These are phyloP conservation scores for Cordyceps cicadae DNA, from an alignment of 2,329 filamentous ascomycete genomes.

Conservation along the genomic window DNA sequence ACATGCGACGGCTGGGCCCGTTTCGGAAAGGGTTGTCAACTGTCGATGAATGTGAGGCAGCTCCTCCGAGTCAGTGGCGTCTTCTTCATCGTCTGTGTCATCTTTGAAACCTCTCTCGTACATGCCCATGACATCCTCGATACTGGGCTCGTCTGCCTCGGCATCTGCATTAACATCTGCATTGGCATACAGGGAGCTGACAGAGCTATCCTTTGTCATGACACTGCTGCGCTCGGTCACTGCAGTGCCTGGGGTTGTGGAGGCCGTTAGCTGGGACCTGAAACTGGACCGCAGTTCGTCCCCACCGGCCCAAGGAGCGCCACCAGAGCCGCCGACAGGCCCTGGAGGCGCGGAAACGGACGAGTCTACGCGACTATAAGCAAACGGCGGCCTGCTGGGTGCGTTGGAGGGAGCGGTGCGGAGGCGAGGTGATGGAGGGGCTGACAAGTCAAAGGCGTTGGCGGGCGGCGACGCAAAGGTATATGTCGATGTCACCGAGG, in stretches of 20 bases:
- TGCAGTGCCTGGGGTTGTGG: conserved; percentile 48
- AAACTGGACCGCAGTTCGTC: conserved; percentile 49
- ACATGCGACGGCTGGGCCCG: not conserved
- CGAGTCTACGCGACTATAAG: conserved; percentile 26
- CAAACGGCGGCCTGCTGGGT: conserved; percentile 23
- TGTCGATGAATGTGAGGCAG: conserved; percentile 10
- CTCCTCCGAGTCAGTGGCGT: conserved; percentile 19
- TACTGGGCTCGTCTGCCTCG: conserved; percentile 48
- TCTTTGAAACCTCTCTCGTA: conserved; percentile 55
- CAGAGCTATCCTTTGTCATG: conserved; percentile 68
- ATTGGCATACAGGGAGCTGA: conserved; percentile 48
- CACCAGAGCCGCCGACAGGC: conserved; percentile 23
- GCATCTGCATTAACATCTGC: conserved; percentile 28
- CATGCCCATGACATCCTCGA: conserved; percentile 63
- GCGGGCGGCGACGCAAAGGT: conserved; percentile 35
- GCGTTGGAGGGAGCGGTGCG: conserved; percentile 15
- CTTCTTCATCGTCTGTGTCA: conserved; percentile 31
- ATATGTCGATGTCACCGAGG: conserved; percentile 39
- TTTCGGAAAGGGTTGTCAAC: conserved; percentile 11
- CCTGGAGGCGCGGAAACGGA: conserved; percentile 31
- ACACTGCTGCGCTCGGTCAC: conserved; percentile 81
- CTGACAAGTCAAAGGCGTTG: not conserved
- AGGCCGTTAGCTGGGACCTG: conserved; percentile 47
- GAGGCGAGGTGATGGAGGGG: conserved; percentile 9
- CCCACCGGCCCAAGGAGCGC: conserved; percentile 39